A percentile compares a stretch with the other conserved stretches of the same genome.
Conservation (phyloP, 2,329 filamentous ascomycete species). For the Trichothecium roseum region DNA sequence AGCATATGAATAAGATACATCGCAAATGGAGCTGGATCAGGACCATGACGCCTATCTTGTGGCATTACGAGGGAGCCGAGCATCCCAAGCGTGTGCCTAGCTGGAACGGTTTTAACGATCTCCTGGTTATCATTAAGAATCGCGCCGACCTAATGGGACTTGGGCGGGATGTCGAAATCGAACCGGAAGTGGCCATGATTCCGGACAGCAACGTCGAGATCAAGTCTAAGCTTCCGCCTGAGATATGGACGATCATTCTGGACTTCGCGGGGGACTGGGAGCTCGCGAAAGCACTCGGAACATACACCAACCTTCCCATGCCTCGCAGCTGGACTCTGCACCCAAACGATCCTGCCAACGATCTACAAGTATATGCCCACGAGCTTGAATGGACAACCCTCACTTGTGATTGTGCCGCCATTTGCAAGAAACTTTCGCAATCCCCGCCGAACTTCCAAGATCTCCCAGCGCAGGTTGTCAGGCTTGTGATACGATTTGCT, state of each 20-base stretch:
- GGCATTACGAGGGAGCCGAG: conserved; percentile 56
- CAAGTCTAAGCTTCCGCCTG: conserved; percentile 56
- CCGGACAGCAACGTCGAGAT: conserved; percentile 20
- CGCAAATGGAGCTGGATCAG: conserved; percentile 82
- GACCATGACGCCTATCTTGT: conserved; percentile 70
- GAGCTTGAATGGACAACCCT: conserved; percentile 81
- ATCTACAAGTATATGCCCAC: conserved; percentile 61
- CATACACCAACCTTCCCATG: conserved; percentile 67
- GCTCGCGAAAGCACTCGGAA: conserved; percentile 66
- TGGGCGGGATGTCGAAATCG: conserved; percentile 57
- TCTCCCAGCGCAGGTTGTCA: conserved; percentile 72
- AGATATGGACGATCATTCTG: conserved; percentile 84
- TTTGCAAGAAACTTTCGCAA: conserved; percentile 63
- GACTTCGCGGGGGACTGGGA: conserved; percentile 87
- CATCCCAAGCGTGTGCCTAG: conserved; percentile 42
- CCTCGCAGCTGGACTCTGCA: conserved; percentile 59
- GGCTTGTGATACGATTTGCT: conserved; percentile 85
- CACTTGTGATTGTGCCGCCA: conserved; percentile 55
- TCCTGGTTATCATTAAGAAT: conserved; percentile 66
- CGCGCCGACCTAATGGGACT: conserved; percentile 67
- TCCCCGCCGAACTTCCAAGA: conserved; percentile 60
- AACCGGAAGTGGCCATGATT: conserved; percentile 27
- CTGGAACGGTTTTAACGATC: conserved; percentile 58
- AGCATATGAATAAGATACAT: conserved; percentile 74
- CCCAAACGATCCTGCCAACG: conserved; percentile 50